Evolutionary conservation across 1,139 yeast species (phyloP).

Genomic region (Dujonia santamariae): DNA sequence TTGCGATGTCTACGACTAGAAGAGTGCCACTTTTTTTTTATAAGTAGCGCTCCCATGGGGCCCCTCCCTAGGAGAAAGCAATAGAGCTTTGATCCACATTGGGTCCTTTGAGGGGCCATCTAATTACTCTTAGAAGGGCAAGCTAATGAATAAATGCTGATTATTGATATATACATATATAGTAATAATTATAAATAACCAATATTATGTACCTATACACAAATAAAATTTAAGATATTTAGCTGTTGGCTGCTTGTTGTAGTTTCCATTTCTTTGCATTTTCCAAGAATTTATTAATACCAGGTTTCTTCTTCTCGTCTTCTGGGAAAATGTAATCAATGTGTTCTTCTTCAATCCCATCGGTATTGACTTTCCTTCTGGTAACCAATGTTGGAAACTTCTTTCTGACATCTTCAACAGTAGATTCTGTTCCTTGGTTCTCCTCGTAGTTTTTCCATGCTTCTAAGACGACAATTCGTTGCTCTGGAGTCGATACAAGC

Average conservation of each 20-base stretch:
- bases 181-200: too few relatives aligned
- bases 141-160: too few relatives aligned
- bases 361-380: conserved; percentile 45
- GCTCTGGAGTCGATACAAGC: conserved; percentile 31
- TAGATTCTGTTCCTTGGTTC: conserved; percentile 52
- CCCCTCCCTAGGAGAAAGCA: too few relatives aligned
- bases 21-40: too few relatives aligned
- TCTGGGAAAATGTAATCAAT: conserved; percentile 69
- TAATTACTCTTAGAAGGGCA: too few relatives aligned
- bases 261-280: conserved; percentile 62
- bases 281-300: conserved; percentile 52
- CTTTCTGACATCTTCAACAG: conserved; percentile 32
- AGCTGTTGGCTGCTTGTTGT: neutral
- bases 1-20: too few relatives aligned
- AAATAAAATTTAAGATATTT: too few relatives aligned
- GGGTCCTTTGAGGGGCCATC: too few relatives aligned
- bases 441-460: conserved; percentile 67
- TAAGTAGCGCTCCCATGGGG: too few relatives aligned
- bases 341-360: conserved; percentile 53
- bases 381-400: conserved; percentile 60
- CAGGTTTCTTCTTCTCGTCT: conserved; percentile 37
- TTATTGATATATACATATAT: too few relatives aligned
- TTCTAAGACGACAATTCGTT: conserved; percentile 55
- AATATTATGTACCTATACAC: too few relatives aligned
- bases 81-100: too few relatives aligned